Evolutionary conservation across 192 early-diverging fungal species (phyloP), one percentile per base, ranked within the genome.

Genomic region (Gamsiella multidivaricata): DNA sequence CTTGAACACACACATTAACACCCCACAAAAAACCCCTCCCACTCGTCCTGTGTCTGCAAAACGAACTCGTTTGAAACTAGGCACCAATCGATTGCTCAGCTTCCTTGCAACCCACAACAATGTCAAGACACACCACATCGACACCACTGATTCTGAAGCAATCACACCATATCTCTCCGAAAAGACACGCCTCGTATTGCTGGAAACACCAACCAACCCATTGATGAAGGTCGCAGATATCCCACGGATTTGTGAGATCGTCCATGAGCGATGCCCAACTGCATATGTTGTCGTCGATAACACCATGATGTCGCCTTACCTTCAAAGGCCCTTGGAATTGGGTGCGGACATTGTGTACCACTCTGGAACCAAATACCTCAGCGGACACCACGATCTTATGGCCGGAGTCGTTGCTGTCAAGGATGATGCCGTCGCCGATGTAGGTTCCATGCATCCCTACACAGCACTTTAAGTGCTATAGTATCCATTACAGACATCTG

Each of bases 251-350:
- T 80, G 87, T 31, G 69, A 82, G 36, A 67, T 88, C 31, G 95
- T 97, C 10, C 92, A 94, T 50, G 84, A 83, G 55, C n/a, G 70
- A 25, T 93, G 89, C 36, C 95, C 95, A 9, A 80, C 87, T 39
- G 93, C 94, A 32, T 74, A 95, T 31, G 91, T 99, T 2, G 94
- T 96, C 3, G 97, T 99, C 12, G 97, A 99, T 62, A 99, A 99
- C 79, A 99, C 97, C 45, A 98, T 99, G 96, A 96, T 98, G 96
- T 91, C 89, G n/a, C 97, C 97, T 42, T 94, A 95, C 59, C 83
- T 96, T 32, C 94, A 96, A 79, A 90, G 89, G 61, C 92, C 96
- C 1, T 82, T 99, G 49, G 91, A 93, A 50, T 83, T 96, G 39
- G 97, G 96, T 1, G 96, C 94, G 1, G 95, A 98, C 81, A 94